These are phyloP conservation scores for Dovyalis caffra DNA, from an alignment of 345 rosid genomes.

Conservation along the genomic window DNA sequence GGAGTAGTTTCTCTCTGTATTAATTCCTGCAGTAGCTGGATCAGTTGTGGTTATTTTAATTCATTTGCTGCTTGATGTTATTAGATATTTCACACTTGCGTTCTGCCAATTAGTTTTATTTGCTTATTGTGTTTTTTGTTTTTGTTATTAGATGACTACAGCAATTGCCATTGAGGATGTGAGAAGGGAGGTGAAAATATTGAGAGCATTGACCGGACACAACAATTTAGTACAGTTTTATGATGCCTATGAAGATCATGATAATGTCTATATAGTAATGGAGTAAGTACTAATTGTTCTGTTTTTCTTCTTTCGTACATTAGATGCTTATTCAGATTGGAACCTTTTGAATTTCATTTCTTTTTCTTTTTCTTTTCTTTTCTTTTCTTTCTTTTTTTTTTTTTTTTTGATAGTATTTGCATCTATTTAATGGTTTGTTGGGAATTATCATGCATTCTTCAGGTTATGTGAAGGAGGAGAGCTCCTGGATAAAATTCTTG, in stretches of 20 bases:
- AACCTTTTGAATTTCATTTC: not conserved
- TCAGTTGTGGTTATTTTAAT: not conserved
- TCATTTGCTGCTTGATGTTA: not conserved
- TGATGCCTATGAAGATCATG: constrained; percentile 86
- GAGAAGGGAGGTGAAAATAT: constrained; percentile 92
- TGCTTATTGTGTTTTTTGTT: constrained; percentile 12
- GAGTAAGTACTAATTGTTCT: constrained; percentile 56
- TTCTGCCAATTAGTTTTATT: not conserved
- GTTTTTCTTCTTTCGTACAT: not conserved
- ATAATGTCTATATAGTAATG: constrained; percentile 86
- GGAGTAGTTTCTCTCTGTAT: not conserved
- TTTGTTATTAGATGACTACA: constrained; percentile 76
- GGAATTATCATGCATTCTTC: constrained; percentile 16
- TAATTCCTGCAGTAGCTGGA: not conserved
- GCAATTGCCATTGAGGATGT: constrained; percentile 97
- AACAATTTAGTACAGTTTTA: constrained; percentile 73
- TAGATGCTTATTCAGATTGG: not conserved
- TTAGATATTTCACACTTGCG: not conserved
- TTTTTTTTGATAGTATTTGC: not conserved
- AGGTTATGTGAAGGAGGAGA: constrained; percentile 99
- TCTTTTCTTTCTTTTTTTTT: too few relatives aligned
- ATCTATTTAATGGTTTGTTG: not conserved
- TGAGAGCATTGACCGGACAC: constrained; percentile 87
- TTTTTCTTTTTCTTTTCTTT: too few relatives aligned
- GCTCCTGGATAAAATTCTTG: constrained; percentile 92